Percentiles rank a stretch among this genome's conserved stretches.
These are phyloP conservation scores for Kodamaea sp. DNA, from an alignment of 1,139 yeast genomes.

Conservation along the genomic window DNA sequence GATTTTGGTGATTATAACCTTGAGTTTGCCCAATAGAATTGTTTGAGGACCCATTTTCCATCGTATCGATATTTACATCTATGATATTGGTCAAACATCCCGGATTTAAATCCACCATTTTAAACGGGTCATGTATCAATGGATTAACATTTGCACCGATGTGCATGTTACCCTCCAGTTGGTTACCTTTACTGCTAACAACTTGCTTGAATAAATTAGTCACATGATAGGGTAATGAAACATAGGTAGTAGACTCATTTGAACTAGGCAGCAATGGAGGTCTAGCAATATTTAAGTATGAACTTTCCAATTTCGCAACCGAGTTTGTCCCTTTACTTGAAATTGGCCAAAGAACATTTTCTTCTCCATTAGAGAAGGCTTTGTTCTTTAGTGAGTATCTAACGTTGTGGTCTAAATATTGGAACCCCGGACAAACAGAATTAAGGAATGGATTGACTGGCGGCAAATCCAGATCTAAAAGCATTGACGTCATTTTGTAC, in stretches of 20 bases:
- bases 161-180: conserved; percentile 47
- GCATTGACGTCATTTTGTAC: neutral
- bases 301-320: conserved; percentile 23
- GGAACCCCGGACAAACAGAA: conserved; percentile 40
- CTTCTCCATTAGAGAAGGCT: conserved; percentile 9
- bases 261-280: conserved; percentile 30
- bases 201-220: conserved; percentile 29
- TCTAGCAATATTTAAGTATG: conserved; percentile 38
- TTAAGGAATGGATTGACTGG: conserved; percentile 29
- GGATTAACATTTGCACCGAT: conserved; percentile 57
- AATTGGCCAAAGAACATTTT: conserved; percentile 34
- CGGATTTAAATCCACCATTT: conserved; percentile 50
- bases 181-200: conserved; percentile 27
- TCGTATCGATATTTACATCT: conserved; percentile 5
- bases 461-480: conserved; percentile 17
- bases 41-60: neutral
- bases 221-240: conserved; percentile 42
- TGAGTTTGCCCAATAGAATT: neutral
- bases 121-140: conserved; percentile 49
- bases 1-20: neutral
- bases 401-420: conserved; percentile 32
- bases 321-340: conserved; percentile 18
- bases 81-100: conserved; percentile 42
- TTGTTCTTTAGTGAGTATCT: conserved; percentile 25
- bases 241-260: conserved; percentile 42